These are phyloP conservation scores for Krasilnikovozyma curviuscula DNA, from an alignment of 768 basidiomycete genomes.

Conservation along the genomic window DNA sequence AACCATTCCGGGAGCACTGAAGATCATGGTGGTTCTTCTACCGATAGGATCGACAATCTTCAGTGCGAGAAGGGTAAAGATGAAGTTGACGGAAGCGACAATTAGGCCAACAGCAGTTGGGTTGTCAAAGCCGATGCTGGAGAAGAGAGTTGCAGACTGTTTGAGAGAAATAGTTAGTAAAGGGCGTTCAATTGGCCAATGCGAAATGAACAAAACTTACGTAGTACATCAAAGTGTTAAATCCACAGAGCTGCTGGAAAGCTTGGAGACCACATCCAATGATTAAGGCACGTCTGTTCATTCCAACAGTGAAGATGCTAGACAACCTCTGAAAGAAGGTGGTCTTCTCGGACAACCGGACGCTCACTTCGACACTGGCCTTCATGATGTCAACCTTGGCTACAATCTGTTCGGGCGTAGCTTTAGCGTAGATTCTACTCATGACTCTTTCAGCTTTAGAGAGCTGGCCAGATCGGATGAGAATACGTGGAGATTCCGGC, in stretches of 20 bases:
- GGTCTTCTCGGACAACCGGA: constrained; percentile 39
- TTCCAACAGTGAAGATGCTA: constrained; percentile 38
- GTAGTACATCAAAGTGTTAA: constrained; percentile 42
- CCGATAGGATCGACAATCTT: constrained; percentile 48
- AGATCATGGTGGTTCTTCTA: constrained; percentile 48
- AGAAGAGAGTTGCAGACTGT: constrained; percentile 55
- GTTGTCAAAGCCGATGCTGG: constrained; percentile 60
- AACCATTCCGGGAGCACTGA: constrained; percentile 53
- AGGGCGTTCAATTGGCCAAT: not conserved
- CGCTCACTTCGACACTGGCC: constrained; percentile 41
- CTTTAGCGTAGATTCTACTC: constrained; percentile 47
- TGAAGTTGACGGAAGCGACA: constrained; percentile 56
- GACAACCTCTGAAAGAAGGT: constrained; percentile 39
- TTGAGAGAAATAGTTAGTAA: constrained; percentile 19
- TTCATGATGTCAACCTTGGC: constrained; percentile 46
- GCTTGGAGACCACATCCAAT: constrained; percentile 65
- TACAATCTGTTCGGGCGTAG: constrained; percentile 44
- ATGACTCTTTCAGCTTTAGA: constrained; percentile 39
- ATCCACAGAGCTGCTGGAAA: constrained; percentile 59
- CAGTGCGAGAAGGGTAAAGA: constrained; percentile 57
- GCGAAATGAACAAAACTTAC: not conserved
- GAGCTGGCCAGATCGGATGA: constrained; percentile 39
- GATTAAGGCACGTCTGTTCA: constrained; percentile 52
- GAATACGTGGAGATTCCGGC: constrained; percentile 59
- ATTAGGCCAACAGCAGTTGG: constrained; percentile 64